A percentile compares a stretch with the other conserved stretches of the same genome.
These are phyloP conservation scores for Chrysoporthe puriensis DNA, from an alignment of 2,329 filamentous ascomycete species.

Conservation along the genomic window DNA sequence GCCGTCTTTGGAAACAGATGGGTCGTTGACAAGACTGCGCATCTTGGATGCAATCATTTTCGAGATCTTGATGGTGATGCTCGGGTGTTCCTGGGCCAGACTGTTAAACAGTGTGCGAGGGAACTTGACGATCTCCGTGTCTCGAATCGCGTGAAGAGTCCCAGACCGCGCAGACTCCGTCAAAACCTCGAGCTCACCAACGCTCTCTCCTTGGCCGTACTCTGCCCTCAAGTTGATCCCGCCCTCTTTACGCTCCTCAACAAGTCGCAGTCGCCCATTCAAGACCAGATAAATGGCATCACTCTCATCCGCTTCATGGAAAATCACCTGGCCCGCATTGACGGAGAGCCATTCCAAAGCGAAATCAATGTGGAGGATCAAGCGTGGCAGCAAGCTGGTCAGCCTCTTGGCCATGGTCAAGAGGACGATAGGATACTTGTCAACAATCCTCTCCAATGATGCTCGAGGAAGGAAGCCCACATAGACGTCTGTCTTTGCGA, in stretches of 20 bases:
- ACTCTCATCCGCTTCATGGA: constrained; percentile 91
- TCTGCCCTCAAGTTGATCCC: constrained; percentile 87
- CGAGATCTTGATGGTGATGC: constrained; percentile 98
- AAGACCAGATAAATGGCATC: constrained; percentile 98
- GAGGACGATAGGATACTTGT: constrained; percentile 87
- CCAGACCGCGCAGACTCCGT: constrained; percentile 91
- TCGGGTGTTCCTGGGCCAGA: constrained; percentile 92
- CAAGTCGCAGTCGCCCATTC: constrained; percentile 85
- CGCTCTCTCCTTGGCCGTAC: constrained; percentile 95
- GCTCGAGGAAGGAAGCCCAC: constrained; percentile 89
- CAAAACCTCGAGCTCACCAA: constrained; percentile 94
- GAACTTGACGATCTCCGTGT: constrained; percentile 95
- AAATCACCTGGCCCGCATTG: constrained; percentile 91
- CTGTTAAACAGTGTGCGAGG: constrained; percentile 97
- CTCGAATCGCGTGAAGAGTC: constrained; percentile 92
- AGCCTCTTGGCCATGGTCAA: constrained; percentile 95
- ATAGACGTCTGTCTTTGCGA: constrained; percentile 97
- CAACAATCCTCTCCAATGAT: constrained; percentile 88
- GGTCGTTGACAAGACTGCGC: constrained; percentile 84
- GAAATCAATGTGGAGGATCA: constrained; percentile 97
- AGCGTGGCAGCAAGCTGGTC: constrained; percentile 82
- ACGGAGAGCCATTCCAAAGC: constrained; percentile 98
- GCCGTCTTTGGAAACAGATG: constrained; percentile 67
- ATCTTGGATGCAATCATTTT: constrained; percentile 97
- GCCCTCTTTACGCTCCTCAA: constrained; percentile 80